Evolutionary conservation across 108 stramenopile species (phyloP).

Genomic region (Nannochloropsis gaditana): DNA sequence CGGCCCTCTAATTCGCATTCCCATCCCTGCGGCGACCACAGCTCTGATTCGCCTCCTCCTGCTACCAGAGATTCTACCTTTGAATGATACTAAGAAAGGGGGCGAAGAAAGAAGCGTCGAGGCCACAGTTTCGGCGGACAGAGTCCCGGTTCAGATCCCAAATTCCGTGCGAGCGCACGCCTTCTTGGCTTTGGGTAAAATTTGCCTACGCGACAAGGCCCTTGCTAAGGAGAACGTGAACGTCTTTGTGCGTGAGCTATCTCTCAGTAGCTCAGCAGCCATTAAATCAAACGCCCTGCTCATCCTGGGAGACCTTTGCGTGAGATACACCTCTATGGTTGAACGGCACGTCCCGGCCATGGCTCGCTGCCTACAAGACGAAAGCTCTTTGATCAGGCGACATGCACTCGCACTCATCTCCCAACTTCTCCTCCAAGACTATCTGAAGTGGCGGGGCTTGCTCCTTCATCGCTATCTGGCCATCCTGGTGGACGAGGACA

Average conservation of each 20-base stretch:
- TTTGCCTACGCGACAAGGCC: constrained; percentile 76
- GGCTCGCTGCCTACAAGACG: constrained; percentile 77
- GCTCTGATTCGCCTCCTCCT: not conserved
- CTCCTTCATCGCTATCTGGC: constrained; percentile 79
- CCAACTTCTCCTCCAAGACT: constrained; percentile 81
- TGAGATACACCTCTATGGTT: constrained; percentile 79
- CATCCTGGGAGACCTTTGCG: constrained; percentile 81
- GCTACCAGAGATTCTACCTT: not conserved
- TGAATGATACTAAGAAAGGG: not conserved
- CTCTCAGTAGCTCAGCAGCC: constrained; percentile 53
- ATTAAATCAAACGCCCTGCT: constrained; percentile 79
- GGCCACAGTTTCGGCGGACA: not conserved
- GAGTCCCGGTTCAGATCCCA: not conserved
- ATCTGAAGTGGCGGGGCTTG: constrained; percentile 87
- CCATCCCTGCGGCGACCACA: not conserved
- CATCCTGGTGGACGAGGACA: constrained; percentile 76
- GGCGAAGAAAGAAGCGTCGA: not conserved
- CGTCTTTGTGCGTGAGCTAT: constrained; percentile 75
- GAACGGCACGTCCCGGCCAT: constrained; percentile 81
- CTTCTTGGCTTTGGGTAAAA: constrained; percentile 64
- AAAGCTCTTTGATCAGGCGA: constrained; percentile 66
- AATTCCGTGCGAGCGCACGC: not conserved
- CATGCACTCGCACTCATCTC: constrained; percentile 77
- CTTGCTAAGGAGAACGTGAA: constrained; percentile 71
- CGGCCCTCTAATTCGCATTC: not conserved